phyloP scores from a whole-genome alignment of 805 yeast genomes.

The Saccharomycopsis synnaedendra region DNA sequence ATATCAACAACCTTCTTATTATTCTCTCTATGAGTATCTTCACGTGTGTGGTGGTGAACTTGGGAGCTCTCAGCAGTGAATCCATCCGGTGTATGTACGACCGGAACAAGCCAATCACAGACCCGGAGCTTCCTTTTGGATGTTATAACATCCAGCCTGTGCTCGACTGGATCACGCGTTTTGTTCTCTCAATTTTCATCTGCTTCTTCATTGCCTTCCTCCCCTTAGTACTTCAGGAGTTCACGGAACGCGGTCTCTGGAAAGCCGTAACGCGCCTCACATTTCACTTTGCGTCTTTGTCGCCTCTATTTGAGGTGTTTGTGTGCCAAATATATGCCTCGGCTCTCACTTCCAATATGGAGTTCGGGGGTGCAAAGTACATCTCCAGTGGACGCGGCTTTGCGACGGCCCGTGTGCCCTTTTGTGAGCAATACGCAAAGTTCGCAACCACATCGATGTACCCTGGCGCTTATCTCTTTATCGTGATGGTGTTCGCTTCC shows the following conservation, averaged over 20 bases:
- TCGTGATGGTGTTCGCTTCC: constrained; percentile 63
- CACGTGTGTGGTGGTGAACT: constrained; percentile 56
- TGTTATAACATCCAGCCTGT: constrained; percentile 68
- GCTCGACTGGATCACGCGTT: constrained; percentile 74
- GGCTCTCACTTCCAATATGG: constrained; percentile 57
- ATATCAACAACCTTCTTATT: constrained; percentile 69
- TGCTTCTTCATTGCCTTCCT: constrained; percentile 72
- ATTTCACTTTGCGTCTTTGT: constrained; percentile 57
- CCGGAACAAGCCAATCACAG: constrained; percentile 55
- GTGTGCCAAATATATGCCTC: constrained; percentile 72
- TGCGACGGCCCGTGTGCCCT: constrained; percentile 71
- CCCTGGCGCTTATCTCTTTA: constrained; percentile 70
- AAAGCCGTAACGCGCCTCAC: constrained; percentile 58
- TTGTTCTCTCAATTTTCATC: constrained; percentile 69
- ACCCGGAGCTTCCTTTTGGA: constrained; percentile 50
- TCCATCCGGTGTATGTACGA: constrained; percentile 58
- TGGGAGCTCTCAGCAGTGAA: constrained; percentile 66
- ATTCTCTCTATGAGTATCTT: constrained; percentile 65
- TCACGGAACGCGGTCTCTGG: constrained; percentile 74
- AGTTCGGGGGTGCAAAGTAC: constrained; percentile 81
- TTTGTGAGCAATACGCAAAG: constrained; percentile 61
- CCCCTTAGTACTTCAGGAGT: constrained; percentile 70
- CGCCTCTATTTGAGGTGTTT: constrained; percentile 77
- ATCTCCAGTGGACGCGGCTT: constrained; percentile 82
- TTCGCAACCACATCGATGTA: constrained; percentile 77